Base-by-base conservation (phyloP, 441 rosid species). In the Eutrema salsugineum region DNA sequence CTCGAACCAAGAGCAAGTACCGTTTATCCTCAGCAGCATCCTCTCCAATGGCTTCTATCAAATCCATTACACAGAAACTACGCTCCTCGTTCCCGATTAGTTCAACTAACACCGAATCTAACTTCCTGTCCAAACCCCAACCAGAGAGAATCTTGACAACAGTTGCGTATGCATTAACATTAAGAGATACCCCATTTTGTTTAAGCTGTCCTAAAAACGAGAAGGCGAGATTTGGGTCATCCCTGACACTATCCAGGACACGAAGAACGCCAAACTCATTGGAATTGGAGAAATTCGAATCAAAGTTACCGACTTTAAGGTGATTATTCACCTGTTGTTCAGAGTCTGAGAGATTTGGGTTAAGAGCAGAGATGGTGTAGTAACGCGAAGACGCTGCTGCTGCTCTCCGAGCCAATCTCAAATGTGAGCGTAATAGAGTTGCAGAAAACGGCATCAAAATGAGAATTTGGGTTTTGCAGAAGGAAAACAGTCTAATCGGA, bases 91-190 rank as follows among this genome's bases (percentile, higher is more conserved):
- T 73, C 58, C 58, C 12, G 27, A 81, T 68, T 22, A 90, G 49
- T 44, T 79, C 88, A 32, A 66, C 56, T 59, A 93, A 78, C 10
- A 89, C 8, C 4, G 74, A 80, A 57, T 78, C 77, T 71, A 91
- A 71, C 65, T 81, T 80, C 73, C 68, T 66, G 1, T 79, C 79
- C 63, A 79, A 70, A 57, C 90, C 80, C 71, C 76, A 80, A 39
- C 36, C 30, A 73, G 81, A 82, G 48, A 93, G 70, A 14, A 85
- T 68, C 67, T 72, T 75, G 50, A 91, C 76, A 39, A 88, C 44
- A 8, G 82, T 78, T 1, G 94, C 85, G 51, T 86, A 91, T 0
- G 90, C 73, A 35, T 33, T 44, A 15, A 83, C 74, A 76, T 87
- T 85, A 66, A 76, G 86, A 0, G 65, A 38, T 64, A 84, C 75